A percentile compares a stretch with the other conserved stretches of the same genome.
Conservation (phyloP, 768 basidiomycete species). For the Russula virescens region DNA sequence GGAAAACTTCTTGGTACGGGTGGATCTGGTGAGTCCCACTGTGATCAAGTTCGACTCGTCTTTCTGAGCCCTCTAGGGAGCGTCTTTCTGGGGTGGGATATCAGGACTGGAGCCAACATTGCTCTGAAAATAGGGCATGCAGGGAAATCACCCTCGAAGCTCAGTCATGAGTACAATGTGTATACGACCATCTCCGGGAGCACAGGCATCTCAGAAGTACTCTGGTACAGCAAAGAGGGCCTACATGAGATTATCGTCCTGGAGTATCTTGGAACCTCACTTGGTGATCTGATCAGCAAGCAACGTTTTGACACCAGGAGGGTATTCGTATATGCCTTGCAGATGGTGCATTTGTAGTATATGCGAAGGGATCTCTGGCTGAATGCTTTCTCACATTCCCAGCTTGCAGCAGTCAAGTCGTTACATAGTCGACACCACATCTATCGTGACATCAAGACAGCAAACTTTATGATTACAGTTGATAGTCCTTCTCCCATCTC, state of each 20-base stretch:
- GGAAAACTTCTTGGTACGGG: not conserved
- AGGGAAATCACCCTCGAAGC: not conserved
- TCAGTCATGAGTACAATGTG: not conserved
- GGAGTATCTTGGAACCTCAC: not conserved
- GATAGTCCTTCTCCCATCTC: not conserved
- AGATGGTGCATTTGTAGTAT: not conserved
- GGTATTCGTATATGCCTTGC: not conserved
- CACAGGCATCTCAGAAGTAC: not conserved
- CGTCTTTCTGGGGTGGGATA: not conserved
- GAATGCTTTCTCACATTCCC: too few relatives aligned
- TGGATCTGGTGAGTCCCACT: not conserved
- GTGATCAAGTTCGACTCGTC: not conserved
- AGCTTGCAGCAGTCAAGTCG: not conserved
- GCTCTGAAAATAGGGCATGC: not conserved
- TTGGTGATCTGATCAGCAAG: not conserved
- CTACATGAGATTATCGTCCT: not conserved
- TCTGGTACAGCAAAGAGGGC: not conserved
- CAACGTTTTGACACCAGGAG: not conserved
- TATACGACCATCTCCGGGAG: not conserved
- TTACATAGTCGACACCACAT: not conserved
- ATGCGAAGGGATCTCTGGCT: not conserved
- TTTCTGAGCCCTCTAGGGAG: not conserved
- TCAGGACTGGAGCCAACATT: not conserved
- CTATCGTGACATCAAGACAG: not conserved
- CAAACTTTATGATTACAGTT: not conserved